These are phyloP conservation scores for Bothriochloa decipiens DNA, from an alignment of 176 grass and related monocot genomes.

Conservation along the genomic window DNA sequence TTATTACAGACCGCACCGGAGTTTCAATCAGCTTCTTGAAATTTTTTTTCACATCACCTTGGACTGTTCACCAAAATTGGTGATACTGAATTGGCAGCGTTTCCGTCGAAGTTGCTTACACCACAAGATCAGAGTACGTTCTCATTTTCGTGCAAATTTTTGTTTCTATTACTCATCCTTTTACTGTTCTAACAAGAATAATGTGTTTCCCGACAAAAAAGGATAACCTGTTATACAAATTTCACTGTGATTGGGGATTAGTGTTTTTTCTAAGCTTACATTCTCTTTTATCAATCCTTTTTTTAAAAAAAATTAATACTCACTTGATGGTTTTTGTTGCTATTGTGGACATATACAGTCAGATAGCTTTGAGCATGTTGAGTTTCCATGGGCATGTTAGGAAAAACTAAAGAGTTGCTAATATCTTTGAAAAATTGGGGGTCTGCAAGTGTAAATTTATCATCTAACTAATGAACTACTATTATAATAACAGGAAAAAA, in stretches of 20 bases:
- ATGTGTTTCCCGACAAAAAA: not conserved
- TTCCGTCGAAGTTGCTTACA: slow-evolving; percentile 67
- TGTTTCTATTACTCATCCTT: slow-evolving; percentile 8
- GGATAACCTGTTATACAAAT: not conserved
- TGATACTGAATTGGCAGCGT: slow-evolving; percentile 52
- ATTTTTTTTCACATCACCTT: slow-evolving; percentile 43
- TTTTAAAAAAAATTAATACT: slow-evolving; percentile 1
- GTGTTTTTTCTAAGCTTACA: not conserved
- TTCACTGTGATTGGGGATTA: not conserved
- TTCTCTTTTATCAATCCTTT: not conserved
- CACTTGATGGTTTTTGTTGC: not conserved
- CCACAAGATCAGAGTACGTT: slow-evolving; percentile 66
- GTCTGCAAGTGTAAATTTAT: slow-evolving; percentile 6
- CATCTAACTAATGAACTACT: slow-evolving; percentile 29
- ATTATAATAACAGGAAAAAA: slow-evolving; percentile 53
- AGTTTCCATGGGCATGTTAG: slow-evolving; percentile 11
- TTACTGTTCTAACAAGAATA: slow-evolving; percentile 4
- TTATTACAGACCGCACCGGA: slow-evolving; percentile 53
- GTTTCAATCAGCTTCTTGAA: slow-evolving; percentile 59
- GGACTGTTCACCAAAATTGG: slow-evolving; percentile 53
- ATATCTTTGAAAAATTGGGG: slow-evolving; percentile 30
- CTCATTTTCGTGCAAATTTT: not conserved
- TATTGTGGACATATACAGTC: not conserved
- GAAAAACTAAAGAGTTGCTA: not conserved
- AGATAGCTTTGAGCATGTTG: not conserved